Evolutionary conservation across 352 stramenopile genomes (phyloP).

Genomic region (Blastocystis sp.): DNA sequence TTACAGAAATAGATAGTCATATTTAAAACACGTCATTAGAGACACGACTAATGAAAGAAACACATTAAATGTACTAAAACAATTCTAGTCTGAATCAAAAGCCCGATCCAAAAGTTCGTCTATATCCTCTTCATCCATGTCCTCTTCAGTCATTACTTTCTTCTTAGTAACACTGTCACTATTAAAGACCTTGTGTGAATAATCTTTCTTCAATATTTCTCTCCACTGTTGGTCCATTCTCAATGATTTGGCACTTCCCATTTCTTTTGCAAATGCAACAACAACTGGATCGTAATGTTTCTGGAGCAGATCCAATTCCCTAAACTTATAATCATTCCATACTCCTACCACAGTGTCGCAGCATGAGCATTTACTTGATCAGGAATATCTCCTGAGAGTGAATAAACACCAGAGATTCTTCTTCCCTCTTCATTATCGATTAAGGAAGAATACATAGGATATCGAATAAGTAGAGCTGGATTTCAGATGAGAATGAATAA

Average conservation of each 20-base stretch:
- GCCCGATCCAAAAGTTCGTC: neutral
- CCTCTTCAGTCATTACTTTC: neutral
- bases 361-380: constrained; percentile 54
- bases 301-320: neutral
- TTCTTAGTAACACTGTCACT: neutral
- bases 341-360: constrained; percentile 4
- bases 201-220: constrained; percentile 53
- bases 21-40: too few species aligned
- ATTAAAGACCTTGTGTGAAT: constrained; percentile 5
- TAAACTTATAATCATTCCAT: too few species aligned
- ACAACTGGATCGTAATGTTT: constrained; percentile 28
- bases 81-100: constrained; percentile 19
- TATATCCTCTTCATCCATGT: constrained; percentile 19
- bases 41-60: too few species aligned
- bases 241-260: neutral
- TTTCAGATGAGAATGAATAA: neutral
- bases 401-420: constrained; percentile 6
- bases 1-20: neutral
- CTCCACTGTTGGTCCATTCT: neutral
- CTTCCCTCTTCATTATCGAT: constrained; percentile 52
- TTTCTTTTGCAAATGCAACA: neutral
- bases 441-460: constrained; percentile 63
- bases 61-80: constrained; percentile 15
- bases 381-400: neutral
- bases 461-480: constrained; percentile 34